Evolutionary conservation across 352 stramenopile genomes (phyloP).

Genomic region (Phytophthora fragariae): DNA sequence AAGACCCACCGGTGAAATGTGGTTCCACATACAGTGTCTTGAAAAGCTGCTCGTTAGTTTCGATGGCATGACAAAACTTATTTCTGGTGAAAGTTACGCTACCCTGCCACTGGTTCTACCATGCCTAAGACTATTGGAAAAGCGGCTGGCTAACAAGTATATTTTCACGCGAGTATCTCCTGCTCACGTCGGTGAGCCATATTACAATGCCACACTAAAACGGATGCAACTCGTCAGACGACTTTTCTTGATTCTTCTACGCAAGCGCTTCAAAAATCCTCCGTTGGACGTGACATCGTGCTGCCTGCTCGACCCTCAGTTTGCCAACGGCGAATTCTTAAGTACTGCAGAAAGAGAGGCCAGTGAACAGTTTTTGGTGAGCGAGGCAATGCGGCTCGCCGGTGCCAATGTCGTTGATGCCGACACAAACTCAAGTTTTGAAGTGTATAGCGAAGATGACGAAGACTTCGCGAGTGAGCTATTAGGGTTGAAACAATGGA

Average conservation of each 20-base stretch:
- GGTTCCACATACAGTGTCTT: too few species aligned
- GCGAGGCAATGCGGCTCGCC: slow-evolving; percentile 9
- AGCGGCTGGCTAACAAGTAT: not conserved
- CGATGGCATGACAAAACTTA: too few species aligned
- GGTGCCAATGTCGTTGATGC: not conserved
- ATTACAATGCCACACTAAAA: not conserved
- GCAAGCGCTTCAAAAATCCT: slow-evolving; percentile 4
- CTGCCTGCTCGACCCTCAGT: slow-evolving; percentile 14
- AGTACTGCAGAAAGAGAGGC: not conserved
- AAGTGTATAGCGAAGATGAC: slow-evolving; percentile 6
- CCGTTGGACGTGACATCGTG: slow-evolving; percentile 5
- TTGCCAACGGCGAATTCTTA: not conserved
- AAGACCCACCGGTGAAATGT: too few species aligned
- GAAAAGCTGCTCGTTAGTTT: too few species aligned
- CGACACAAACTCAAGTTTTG: slow-evolving; percentile 8
- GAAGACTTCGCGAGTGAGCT: slow-evolving; percentile 11
- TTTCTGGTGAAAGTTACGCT: too few species aligned
- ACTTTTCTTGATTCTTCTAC: slow-evolving; percentile 8
- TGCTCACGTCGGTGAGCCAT: slow-evolving; percentile 11
- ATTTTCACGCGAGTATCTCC: not conserved
- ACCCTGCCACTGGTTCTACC: too few species aligned
- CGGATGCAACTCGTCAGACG: slow-evolving; percentile 15
- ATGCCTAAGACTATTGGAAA: too few species aligned
- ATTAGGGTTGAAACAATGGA: not conserved
- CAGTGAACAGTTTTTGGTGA: not conserved